Evolutionary conservation across 2,329 filamentous ascomycete species (phyloP).

Genomic region (Colletotrichum sp.): DNA sequence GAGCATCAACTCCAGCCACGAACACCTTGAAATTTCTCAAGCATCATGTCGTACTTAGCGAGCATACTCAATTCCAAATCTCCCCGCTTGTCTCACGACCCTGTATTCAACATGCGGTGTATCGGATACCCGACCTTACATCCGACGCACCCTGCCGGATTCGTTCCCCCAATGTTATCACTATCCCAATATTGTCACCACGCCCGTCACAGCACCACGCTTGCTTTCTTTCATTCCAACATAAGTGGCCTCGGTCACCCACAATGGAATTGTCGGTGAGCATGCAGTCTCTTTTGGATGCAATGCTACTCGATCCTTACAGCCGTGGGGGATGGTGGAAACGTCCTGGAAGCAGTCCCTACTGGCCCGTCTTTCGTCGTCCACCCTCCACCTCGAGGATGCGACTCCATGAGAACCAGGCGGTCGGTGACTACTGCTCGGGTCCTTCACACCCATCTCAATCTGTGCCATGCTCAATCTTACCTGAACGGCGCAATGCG

Average conservation of each 20-base stretch:
- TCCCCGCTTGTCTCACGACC: neutral
- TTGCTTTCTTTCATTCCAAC: neutral
- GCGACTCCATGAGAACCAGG: neutral
- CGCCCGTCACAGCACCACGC: neutral
- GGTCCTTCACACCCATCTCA: neutral
- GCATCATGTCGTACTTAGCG: neutral
- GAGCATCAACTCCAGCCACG: neutral
- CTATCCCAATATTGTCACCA: neutral
- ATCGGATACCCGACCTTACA: neutral
- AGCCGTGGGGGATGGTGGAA: neutral
- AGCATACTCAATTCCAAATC: neutral
- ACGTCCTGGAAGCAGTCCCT: neutral
- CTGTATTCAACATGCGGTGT: neutral
- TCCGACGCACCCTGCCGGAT: neutral
- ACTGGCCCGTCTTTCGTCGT: neutral
- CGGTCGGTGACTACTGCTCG: neutral
- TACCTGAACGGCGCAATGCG: neutral
- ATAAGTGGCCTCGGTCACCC: neutral
- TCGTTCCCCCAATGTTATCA: neutral
- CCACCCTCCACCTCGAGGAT: neutral
- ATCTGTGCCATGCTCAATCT: neutral
- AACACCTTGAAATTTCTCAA: neutral
- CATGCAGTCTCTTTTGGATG: neutral
- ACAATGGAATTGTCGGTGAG: conserved; percentile 10
- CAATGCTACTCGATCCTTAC: neutral